A percentile compares a stretch with the other conserved stretches of the same genome.
Evolutionary conservation across 2,329 filamentous ascomycete species (phyloP).

Genomic region (Daldinia eschscholtzii): DNA sequence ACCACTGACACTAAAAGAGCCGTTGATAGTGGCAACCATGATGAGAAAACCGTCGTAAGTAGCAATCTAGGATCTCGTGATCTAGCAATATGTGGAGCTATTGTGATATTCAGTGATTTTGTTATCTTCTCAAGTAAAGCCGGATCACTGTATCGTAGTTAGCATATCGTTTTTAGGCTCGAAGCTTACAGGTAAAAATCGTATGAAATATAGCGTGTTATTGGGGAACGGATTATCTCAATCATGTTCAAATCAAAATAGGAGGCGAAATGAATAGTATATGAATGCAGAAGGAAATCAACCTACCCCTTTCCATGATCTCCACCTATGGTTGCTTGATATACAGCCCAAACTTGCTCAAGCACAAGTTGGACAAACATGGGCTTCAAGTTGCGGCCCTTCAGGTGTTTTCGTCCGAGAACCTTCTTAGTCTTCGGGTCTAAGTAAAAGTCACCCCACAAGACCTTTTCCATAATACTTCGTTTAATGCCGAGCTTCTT

Average conservation of each 20-base stretch:
- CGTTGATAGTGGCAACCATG: slow-evolving; percentile 93
- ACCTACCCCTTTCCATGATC: slow-evolving; percentile 83
- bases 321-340: slow-evolving; percentile 87
- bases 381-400: slow-evolving; percentile 90
- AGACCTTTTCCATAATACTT: slow-evolving; percentile 86
- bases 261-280: background rate
- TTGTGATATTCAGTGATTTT: slow-evolving; percentile 85
- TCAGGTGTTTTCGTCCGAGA: slow-evolving; percentile 89
- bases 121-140: slow-evolving; percentile 91
- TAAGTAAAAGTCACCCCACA: slow-evolving; percentile 97
- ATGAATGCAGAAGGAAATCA: slow-evolving; percentile 33
- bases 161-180: slow-evolving; percentile 32
- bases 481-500: slow-evolving; percentile 97
- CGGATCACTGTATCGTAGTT: slow-evolving; percentile 70
- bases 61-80: slow-evolving; percentile 87
- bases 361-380: slow-evolving; percentile 98
- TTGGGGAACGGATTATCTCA: background rate
- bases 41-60: slow-evolving; percentile 86
- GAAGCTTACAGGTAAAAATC: background rate
- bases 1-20: slow-evolving; percentile 93
- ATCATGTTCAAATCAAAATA: background rate
- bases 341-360: slow-evolving; percentile 96
- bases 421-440: slow-evolving; percentile 98
- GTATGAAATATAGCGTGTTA: background rate
- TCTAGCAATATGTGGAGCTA: slow-evolving; percentile 85